Percentiles rank a stretch among this genome's conserved stretches.
phyloP scores from a whole-genome alignment of 2,329 filamentous ascomycete species.

The Fusarium aywerte region DNA sequence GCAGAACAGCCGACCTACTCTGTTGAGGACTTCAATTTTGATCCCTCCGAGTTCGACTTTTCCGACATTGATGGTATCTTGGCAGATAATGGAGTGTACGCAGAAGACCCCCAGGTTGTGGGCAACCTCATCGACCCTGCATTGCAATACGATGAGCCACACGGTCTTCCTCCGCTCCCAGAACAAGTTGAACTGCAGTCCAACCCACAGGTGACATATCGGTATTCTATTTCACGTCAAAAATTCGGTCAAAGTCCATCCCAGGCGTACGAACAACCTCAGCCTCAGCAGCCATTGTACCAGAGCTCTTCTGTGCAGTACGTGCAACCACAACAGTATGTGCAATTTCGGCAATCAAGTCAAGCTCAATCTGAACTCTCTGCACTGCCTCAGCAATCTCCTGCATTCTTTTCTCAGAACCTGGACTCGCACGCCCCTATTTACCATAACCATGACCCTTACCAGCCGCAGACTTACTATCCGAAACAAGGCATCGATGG shows the following conservation, averaged over 20 bases:
- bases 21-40: neutral
- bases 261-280: too few species aligned
- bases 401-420: neutral
- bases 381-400: neutral
- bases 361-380: neutral
- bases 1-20: neutral
- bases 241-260: too few species aligned
- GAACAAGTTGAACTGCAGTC: neutral
- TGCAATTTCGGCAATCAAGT: neutral
- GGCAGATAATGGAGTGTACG: neutral
- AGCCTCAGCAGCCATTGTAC: too few species aligned
- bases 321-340: neutral
- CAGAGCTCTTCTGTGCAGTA: too few species aligned
- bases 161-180: neutral
- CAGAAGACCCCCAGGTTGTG: neutral
- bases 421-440: neutral
- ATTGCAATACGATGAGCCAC: neutral
- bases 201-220: neutral
- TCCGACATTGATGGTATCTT: neutral
- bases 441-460: neutral
- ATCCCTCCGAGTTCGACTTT: neutral
- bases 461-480: neutral
- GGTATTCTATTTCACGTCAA: neutral
- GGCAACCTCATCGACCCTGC: neutral
- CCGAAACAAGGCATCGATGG: neutral